phyloP scores from a whole-genome alignment of 176 grass and related monocot species.

The Alopecurus myosuroides region DNA sequence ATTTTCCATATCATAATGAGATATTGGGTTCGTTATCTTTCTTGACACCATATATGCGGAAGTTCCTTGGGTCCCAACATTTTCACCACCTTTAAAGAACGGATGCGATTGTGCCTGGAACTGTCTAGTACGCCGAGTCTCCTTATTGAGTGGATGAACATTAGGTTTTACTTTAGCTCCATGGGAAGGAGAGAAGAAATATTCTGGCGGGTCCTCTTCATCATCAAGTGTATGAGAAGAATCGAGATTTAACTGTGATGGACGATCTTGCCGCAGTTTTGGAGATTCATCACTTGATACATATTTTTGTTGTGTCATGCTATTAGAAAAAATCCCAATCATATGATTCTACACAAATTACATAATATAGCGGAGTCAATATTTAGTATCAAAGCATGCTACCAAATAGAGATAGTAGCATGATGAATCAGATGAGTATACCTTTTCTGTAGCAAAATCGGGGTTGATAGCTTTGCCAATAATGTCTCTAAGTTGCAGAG shows the following conservation, averaged over 20 bases:
- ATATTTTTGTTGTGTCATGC: not conserved
- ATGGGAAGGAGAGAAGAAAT: not conserved
- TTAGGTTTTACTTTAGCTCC: not conserved
- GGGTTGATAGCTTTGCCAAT: not conserved
- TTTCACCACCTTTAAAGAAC: not conserved
- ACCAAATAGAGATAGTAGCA: not conserved
- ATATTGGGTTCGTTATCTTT: not conserved
- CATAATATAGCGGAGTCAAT: too few species aligned
- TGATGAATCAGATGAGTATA: not conserved
- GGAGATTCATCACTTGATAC: not conserved
- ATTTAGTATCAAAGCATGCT: too few species aligned
- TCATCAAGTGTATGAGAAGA: not conserved
- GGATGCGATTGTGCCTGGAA: not conserved
- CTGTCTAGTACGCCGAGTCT: not conserved
- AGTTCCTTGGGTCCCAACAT: not conserved
- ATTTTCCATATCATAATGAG: not conserved
- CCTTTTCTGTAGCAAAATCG: conserved; percentile 15
- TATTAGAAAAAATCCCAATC: not conserved
- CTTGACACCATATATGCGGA: not conserved
- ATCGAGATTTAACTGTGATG: too few species aligned
- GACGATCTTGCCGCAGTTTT: too few species aligned
- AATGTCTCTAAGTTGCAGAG: not conserved
- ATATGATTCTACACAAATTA: not conserved
- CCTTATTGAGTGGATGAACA: conserved; percentile 1
- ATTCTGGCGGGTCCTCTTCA: conserved; percentile 1